Conservation (phyloP, 805 yeast species). For the Starmera pachycereana region DNA sequence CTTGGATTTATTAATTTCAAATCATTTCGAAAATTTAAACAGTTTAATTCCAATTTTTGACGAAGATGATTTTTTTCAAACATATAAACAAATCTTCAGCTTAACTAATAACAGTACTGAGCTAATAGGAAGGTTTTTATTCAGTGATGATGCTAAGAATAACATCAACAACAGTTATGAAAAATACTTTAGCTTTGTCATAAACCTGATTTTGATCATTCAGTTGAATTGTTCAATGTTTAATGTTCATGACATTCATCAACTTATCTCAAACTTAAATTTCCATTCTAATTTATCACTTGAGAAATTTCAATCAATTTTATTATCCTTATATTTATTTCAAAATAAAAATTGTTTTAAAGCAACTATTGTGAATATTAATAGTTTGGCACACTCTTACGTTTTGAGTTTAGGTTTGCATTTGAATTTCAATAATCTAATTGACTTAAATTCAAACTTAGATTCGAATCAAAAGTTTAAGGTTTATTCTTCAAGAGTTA, state of each 20-base stretch:
- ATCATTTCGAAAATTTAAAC: slow-evolving; percentile 17
- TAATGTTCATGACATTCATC: slow-evolving; percentile 19
- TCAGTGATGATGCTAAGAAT: too few relatives aligned
- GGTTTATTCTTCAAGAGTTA: slow-evolving; percentile 21
- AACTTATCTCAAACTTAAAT: slow-evolving; percentile 11
- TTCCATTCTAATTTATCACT: slow-evolving; percentile 9
- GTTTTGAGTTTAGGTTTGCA: slow-evolving; percentile 19
- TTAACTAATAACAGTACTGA: slow-evolving; percentile 12
- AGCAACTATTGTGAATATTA: slow-evolving; percentile 13
- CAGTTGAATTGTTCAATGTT: slow-evolving; percentile 19
- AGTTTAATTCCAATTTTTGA: slow-evolving; percentile 16
- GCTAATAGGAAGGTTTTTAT: slow-evolving; percentile 4
- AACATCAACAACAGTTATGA: slow-evolving; percentile 19
- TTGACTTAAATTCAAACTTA: too few relatives aligned
- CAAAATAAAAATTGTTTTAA: slow-evolving; percentile 19
- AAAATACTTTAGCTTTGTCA: slow-evolving; percentile 22
- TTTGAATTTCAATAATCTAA: slow-evolving; percentile 14
- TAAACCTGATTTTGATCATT: slow-evolving; percentile 33
- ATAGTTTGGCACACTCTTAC: slow-evolving; percentile 11
- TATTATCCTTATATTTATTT: slow-evolving; percentile 16
- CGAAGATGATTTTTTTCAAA: slow-evolving; percentile 14
- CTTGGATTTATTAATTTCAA: slow-evolving; percentile 16
- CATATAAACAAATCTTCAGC: slow-evolving; percentile 10
- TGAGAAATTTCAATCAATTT: slow-evolving; percentile 13
- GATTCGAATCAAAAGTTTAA: slow-evolving; percentile 13